Percentiles rank a stretch among this genome's conserved stretches.
phyloP scores from a whole-genome alignment of 2,329 filamentous ascomycete species.

The Neoascochyta sp. region DNA sequence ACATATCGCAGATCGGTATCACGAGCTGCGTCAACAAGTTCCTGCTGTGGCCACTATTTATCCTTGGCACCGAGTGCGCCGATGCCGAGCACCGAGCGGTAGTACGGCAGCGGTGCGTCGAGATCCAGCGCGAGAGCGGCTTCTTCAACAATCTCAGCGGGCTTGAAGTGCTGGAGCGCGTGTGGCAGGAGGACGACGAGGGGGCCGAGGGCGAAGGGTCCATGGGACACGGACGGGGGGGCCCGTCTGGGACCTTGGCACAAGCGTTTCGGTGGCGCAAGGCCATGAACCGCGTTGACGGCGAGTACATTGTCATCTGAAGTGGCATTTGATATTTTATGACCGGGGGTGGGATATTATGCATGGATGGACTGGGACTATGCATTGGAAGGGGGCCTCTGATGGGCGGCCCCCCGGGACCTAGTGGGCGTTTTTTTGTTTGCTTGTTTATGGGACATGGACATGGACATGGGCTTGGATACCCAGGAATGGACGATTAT shows the following conservation, averaged over 20 bases:
- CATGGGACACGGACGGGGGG: slow-evolving; percentile 14
- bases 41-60: slow-evolving; percentile 87
- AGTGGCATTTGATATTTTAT: no score
- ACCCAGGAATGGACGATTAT: slow-evolving; percentile 5
- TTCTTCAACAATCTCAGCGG: slow-evolving; percentile 92
- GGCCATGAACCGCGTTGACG: slow-evolving; percentile 50
- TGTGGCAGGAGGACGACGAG: slow-evolving; percentile 63
- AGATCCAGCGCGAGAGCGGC: slow-evolving; percentile 82
- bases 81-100: slow-evolving; percentile 74
- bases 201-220: slow-evolving; percentile 22
- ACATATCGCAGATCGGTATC: slow-evolving; percentile 73
- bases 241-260: slow-evolving; percentile 23
- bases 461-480: slow-evolving; percentile 9
- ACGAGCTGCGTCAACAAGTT: slow-evolving; percentile 77
- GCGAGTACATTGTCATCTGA: slow-evolving; percentile 52
- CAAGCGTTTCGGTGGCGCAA: slow-evolving; percentile 48
- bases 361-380: no score
- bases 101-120: slow-evolving; percentile 74
- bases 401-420: no score
- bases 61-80: slow-evolving; percentile 84
- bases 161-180: slow-evolving; percentile 76
- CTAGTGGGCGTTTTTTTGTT: no score
- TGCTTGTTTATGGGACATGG: no score
- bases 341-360: no score
- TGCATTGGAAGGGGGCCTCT: no score